Evolutionary conservation across 1,284 basidiomycete species (phyloP).

Genomic region (Earliella scabrosa): DNA sequence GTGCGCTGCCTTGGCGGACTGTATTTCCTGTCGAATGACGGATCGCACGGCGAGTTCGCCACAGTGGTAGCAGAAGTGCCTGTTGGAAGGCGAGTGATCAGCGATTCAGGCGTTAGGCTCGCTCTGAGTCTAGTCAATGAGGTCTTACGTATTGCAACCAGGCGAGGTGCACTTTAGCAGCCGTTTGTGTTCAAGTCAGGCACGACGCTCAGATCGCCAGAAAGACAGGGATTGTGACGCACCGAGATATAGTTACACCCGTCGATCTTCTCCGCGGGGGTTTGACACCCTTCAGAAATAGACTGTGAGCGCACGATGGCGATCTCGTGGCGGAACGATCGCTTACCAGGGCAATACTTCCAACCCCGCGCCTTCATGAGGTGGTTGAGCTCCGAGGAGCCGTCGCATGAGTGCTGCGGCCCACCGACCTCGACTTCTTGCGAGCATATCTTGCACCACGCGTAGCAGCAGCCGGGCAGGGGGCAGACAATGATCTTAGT

Average conservation of each 20-base stretch:
- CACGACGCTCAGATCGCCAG: not conserved
- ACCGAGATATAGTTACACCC: constrained; percentile 74
- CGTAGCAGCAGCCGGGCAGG: constrained; percentile 45
- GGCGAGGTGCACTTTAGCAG: constrained; percentile 61
- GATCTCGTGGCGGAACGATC: not conserved
- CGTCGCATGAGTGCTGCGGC: constrained; percentile 59
- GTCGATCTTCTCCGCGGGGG: constrained; percentile 56
- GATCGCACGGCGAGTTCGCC: constrained; percentile 55
- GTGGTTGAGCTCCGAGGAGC: constrained; percentile 53
- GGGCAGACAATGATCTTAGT: constrained; percentile 47
- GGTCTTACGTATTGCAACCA: constrained; percentile 58
- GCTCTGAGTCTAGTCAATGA: no score
- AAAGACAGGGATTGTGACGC: constrained; percentile 22
- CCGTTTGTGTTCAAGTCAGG: no score
- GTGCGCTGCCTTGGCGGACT: constrained; percentile 45
- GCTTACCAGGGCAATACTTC: constrained; percentile 60
- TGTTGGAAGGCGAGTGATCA: constrained; percentile 21
- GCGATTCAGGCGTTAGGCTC: no score
- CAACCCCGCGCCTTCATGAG: constrained; percentile 56
- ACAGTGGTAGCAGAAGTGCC: constrained; percentile 66
- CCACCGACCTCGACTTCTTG: constrained; percentile 43
- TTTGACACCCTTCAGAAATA: constrained; percentile 51
- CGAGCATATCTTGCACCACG: constrained; percentile 60
- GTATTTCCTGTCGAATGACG: constrained; percentile 45
- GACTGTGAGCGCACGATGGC: not conserved